These are phyloP conservation scores for Penicillium odoratum DNA, from an alignment of 495 filamentous ascomycete genomes.

Conservation along the genomic window DNA sequence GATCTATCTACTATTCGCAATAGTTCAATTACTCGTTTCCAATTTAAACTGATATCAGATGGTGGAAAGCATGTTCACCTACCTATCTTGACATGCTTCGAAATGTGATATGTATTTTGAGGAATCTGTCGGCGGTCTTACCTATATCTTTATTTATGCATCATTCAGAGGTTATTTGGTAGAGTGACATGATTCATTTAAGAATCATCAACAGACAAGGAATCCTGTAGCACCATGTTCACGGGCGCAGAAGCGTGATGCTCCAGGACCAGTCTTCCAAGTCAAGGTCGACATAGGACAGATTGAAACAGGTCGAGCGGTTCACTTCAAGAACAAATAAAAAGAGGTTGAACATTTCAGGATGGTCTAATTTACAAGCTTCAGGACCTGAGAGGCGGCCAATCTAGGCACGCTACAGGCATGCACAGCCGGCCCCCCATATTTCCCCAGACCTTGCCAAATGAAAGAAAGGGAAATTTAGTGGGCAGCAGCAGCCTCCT, in stretches of 20 bases:
- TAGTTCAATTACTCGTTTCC: neutral
- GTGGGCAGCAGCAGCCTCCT: constrained; percentile 52
- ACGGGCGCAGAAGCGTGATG: neutral
- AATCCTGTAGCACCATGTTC: neutral
- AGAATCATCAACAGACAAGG: neutral
- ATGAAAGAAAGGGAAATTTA: constrained; percentile 34
- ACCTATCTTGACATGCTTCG: neutral
- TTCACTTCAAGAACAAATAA: constrained; percentile 20
- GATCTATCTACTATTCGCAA: too few species aligned
- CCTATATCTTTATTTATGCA: neutral
- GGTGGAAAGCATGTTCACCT: neutral
- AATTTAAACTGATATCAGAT: neutral
- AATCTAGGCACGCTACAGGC: constrained; percentile 25
- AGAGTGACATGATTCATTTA: neutral
- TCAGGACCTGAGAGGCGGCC: constrained; percentile 38
- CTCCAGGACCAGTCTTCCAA: neutral
- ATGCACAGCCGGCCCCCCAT: constrained; percentile 27
- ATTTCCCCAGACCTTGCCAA: constrained; percentile 36
- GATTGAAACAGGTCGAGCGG: neutral
- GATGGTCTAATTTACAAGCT: constrained; percentile 51
- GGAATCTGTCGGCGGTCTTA: neutral
- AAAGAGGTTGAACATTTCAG: constrained; percentile 39
- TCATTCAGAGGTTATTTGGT: neutral
- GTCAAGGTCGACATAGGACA: neutral
- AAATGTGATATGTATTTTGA: neutral